Base-by-base conservation (phyloP, 495 filamentous ascomycete species). In the Xylaria sp. region DNA sequence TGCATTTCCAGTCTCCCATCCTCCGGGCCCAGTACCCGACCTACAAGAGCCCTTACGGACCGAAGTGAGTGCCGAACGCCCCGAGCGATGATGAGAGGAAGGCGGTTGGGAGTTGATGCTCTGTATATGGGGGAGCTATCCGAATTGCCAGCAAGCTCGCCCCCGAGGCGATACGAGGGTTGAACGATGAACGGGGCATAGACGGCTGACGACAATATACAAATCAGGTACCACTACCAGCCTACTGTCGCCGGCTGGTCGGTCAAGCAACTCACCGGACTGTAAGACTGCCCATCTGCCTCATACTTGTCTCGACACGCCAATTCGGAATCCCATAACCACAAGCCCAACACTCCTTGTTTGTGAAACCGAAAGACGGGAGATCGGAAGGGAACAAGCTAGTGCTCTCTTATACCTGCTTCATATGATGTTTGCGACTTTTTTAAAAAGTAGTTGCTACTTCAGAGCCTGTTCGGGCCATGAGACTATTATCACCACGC, bases 381-480 rank as follows among this genome's bases (percentile, higher is more conserved):
- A n/a, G 15, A 11, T 37, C 31, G 3, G 53, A 31, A 63, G 8
- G 26, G 43, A 41, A 33, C 40, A 43, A 57, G 53, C 61, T 2
- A 33, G 40, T 33, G 21, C 48, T 59, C 57, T 53, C 31, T 26
- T 12, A 1, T 66, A 8, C 31, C 15, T 26, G 65, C 71, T 78
- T 79, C 74, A 84, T 66, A 97, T 92, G 96, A 99, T 99, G 96
- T 86, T 93, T 88, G 89, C 90, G 89, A 87, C 67, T 62, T 78
- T 81, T 58, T 5, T 81, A n/a, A 82, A 83, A 95, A 94, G 94
- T 99, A 99, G 98, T 99, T 98, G 96, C 96, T 99, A 99, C 96
- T 99, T 99, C 97, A 97, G 96, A 99, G 94, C 92, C 89, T 87
- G 79, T 66, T 76, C 76, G 79, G 89, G 93, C 93, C 80, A 97